phyloP scores from a whole-genome alignment of 305 asterid species.

The Fraxinus ornus region DNA sequence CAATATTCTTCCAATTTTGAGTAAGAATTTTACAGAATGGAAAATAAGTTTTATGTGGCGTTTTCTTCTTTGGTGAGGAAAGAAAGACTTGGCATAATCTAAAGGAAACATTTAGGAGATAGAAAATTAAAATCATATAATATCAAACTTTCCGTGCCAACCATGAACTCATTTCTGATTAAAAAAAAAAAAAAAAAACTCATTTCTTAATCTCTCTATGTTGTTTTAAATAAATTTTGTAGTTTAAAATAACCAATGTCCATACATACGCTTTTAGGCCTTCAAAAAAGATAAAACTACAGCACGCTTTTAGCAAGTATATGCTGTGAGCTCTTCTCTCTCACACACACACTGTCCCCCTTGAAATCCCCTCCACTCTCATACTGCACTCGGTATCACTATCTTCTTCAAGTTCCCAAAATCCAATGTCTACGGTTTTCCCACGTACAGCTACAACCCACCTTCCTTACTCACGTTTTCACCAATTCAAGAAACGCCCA shows the following conservation, averaged over 20 bases:
- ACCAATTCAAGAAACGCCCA: slow-evolving; percentile 28
- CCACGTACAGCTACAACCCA: slow-evolving; percentile 33
- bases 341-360: neutral
- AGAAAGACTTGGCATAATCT: too few species aligned
- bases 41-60: too few species aligned
- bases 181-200: too few species aligned
- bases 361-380: slow-evolving; percentile 11
- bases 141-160: too few species aligned
- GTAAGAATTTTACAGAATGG: neutral
- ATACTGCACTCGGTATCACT: neutral
- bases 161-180: too few species aligned
- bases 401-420: slow-evolving; percentile 17
- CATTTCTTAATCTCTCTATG: too few species aligned
- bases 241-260: too few species aligned
- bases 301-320: neutral
- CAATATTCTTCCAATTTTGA: neutral
- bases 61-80: neutral
- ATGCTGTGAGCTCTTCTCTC: neutral
- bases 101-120: too few species aligned
- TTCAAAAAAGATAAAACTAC: too few species aligned
- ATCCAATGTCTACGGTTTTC: slow-evolving; percentile 37
- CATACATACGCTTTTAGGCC: neutral
- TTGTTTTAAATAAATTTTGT: too few species aligned
- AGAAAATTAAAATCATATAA: too few species aligned
- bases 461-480: slow-evolving; percentile 23